Evolutionary conservation across 2,329 filamentous ascomycete species (phyloP), one percentile per base, ranked within the genome.

Genomic region (Gremmenia infestans): DNA sequence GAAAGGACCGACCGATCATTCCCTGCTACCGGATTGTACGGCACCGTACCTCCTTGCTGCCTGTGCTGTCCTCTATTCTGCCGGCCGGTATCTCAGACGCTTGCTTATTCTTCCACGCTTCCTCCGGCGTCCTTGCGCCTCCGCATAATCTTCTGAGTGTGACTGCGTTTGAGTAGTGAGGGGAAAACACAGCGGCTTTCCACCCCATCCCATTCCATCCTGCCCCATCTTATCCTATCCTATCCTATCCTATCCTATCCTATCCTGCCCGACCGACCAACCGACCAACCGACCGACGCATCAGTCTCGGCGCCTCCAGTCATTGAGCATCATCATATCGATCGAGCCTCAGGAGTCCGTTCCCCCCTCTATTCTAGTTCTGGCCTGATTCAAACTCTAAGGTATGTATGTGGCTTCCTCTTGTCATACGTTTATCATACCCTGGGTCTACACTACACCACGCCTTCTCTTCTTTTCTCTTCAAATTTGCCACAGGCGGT

Each of bases 121-220:
- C 28, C 28, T 32, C 28, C 28, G 28, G 28, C 28, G 28, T 32
- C 28, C 28, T 32, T 32, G 28, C 28, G 28, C 28, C 8, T 32
- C 28, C 28, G 28, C 28, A 32, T 32, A 32, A 32, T 32, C 28
- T 32, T 32, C 28, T 32, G 28, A 28, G 25, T 28, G 25, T 28
- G 25, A 28, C 25, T 28, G 25, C 7, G 6, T 28, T 28, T 8
- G 25, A 28, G 25, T 28, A 28, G 25, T 28, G 48, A 45, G 42
- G 42, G 45, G 42, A 54, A 43, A 28, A 28, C 8, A 52, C 56
- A 43, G 32, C 45, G 25, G 32, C 52, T 50, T 17, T 40, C 55
- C 8, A 48, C 22, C 50, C 35, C 50, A 37, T 53, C 53, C 50
- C 48, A 48, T 53, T 47, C 48, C 60, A 28, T 36, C 53, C 47